Evolutionary conservation across 208 protist species (phyloP).

Genomic region (Wallacemonas rigidus): DNA sequence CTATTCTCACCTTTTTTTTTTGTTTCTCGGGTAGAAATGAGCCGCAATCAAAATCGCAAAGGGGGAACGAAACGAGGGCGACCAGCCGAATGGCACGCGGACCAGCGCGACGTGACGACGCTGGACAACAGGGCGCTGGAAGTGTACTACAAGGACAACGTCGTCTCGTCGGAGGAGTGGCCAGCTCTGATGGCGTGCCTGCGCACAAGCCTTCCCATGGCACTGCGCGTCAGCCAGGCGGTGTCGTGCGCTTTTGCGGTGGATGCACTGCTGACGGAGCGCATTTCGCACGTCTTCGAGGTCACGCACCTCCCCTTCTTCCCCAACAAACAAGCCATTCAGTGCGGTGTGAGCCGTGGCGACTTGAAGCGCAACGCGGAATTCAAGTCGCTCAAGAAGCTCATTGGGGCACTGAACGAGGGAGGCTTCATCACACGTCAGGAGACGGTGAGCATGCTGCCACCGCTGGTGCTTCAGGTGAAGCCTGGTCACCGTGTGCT

Average conservation of each 20-base stretch:
- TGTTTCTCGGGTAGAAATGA: constrained; percentile 37
- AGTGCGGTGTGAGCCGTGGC: constrained; percentile 74
- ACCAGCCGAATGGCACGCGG: constrained; percentile 62
- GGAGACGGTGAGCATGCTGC: constrained; percentile 92
- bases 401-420: constrained; percentile 85
- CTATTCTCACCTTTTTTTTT: constrained; percentile 5
- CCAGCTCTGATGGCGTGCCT: constrained; percentile 58
- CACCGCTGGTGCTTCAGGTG: constrained; percentile 80
- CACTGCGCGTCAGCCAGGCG: constrained; percentile 61
- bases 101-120: constrained; percentile 55
- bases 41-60: constrained; percentile 74
- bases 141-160: constrained; percentile 70
- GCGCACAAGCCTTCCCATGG: constrained; percentile 72
- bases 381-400: constrained; percentile 62
- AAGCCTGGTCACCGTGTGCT: constrained; percentile 75
- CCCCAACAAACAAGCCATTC: constrained; percentile 56
- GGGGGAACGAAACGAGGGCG: constrained; percentile 64
- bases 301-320: constrained; percentile 59
- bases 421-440: constrained; percentile 93
- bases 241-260: constrained; percentile 37
- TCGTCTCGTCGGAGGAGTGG: constrained; percentile 67
- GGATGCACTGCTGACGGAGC: constrained; percentile 37
- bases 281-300: constrained; percentile 49
- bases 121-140: constrained; percentile 71
- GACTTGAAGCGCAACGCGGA: constrained; percentile 77